phyloP scores from a whole-genome alignment of 176 grass and related monocot genomes.

The Eragrostis curvula region DNA sequence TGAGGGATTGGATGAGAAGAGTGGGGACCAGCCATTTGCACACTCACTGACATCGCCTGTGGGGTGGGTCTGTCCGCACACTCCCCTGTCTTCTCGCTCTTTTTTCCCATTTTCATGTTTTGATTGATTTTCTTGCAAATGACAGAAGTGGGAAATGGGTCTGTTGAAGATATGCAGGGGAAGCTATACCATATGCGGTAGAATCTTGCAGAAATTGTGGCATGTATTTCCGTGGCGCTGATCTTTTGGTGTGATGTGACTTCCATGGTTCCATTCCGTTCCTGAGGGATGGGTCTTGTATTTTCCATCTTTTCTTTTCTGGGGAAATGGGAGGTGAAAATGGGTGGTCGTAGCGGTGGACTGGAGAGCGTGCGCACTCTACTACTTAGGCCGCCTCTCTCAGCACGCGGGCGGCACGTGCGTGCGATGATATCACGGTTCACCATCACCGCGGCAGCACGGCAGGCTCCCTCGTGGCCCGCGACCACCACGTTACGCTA shows the following conservation, averaged over 20 bases:
- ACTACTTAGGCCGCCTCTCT: conserved; percentile 9
- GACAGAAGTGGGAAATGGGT: background rate
- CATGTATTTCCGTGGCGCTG: background rate
- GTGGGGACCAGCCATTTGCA: conserved; percentile 33
- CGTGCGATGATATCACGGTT: background rate
- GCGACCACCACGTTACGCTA: conserved; percentile 26
- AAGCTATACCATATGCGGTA: background rate
- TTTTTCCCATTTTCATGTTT: background rate
- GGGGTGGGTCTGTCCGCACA: conserved; percentile 17
- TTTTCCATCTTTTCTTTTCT: background rate
- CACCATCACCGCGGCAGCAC: background rate
- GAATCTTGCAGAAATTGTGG: conserved; percentile 37
- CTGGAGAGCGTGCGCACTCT: conserved; percentile 16
- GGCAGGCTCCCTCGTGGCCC: conserved; percentile 31
- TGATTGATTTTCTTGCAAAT: no score
- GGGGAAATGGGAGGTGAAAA: background rate
- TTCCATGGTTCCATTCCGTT: background rate
- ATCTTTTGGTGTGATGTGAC: conserved; percentile 29
- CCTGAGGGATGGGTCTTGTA: background rate
- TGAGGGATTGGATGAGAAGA: conserved; percentile 21
- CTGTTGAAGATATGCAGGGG: background rate
- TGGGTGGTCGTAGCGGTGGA: background rate
- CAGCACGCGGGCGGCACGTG: background rate
- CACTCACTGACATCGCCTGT: conserved; percentile 44
- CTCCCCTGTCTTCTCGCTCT: conserved; percentile 12